Conservation (phyloP, 208 protist species). For the Acanthamoeba sp. region DNA sequence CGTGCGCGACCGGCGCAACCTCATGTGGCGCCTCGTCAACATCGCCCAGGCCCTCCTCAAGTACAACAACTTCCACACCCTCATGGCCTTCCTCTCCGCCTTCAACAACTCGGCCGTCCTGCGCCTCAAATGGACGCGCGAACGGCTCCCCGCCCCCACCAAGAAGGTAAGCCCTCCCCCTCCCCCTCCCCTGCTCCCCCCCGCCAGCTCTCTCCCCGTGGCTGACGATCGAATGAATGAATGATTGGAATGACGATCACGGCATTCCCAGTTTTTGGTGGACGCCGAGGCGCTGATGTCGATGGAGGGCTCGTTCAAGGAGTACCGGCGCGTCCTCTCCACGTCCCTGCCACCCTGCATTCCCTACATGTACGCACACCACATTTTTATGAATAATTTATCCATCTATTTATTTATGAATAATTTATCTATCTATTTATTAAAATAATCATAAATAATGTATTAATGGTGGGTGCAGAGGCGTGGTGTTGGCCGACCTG, state of each 20-base stretch:
- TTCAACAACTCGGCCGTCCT: constrained; percentile 72
- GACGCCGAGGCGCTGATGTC: constrained; percentile 70
- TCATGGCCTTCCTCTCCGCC: constrained; percentile 68
- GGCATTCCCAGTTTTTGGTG: constrained; percentile 56
- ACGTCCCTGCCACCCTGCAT: constrained; percentile 37
- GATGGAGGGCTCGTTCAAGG: constrained; percentile 68
- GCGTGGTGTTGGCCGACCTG: constrained; percentile 40
- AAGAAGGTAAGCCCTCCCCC: constrained; percentile 10
- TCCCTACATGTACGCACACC: constrained; percentile 72
- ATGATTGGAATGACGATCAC: too few species aligned
- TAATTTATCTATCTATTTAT: too few species aligned
- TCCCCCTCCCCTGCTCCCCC: too few species aligned
- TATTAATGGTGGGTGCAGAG: too few species aligned
- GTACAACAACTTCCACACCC: constrained; percentile 74
- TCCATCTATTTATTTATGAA: too few species aligned
- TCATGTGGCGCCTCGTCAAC: constrained; percentile 69
- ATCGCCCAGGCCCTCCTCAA: constrained; percentile 40
- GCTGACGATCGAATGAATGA: too few species aligned
- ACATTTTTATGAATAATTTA: too few species aligned
- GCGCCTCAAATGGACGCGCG: constrained; percentile 66
- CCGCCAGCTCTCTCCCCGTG: too few species aligned
- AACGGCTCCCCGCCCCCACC: constrained; percentile 40
- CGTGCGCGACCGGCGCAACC: constrained; percentile 28
- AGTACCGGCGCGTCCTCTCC: constrained; percentile 5
- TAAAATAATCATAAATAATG: too few species aligned